Conservation (phyloP, 169 alveolate genomes). For the Blepharisma undulans region DNA sequence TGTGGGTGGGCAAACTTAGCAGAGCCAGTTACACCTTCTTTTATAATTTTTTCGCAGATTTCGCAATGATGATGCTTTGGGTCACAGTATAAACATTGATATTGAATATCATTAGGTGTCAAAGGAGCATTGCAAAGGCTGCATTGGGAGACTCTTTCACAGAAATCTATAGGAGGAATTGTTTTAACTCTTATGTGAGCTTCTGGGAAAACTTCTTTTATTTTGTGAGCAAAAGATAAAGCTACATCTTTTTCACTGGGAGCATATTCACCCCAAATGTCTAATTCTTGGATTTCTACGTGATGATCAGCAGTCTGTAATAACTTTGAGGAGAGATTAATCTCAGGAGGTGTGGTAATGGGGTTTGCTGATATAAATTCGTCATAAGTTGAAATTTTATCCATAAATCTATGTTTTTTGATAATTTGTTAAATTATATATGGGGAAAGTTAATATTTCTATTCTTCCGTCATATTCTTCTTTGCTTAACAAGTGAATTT, state of each 20-base stretch:
- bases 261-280: not conserved
- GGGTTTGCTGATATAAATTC: too few relatives aligned
- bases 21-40: conserved; percentile 10
- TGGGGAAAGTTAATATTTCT: not conserved
- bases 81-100: not conserved
- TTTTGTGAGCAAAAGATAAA: too few relatives aligned
- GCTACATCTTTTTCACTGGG: not conserved
- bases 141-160: not conserved
- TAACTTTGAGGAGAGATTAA: too few relatives aligned
- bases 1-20: conserved; percentile 28
- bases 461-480: not conserved
- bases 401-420: too few relatives aligned
- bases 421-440: too few relatives aligned
- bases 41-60: not conserved
- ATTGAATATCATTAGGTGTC: not conserved
- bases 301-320: too few relatives aligned
- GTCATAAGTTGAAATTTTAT: too few relatives aligned
- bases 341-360: too few relatives aligned
- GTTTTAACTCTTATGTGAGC: too few relatives aligned
- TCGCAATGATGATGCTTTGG: conserved; percentile 26
- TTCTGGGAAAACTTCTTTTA: too few relatives aligned
- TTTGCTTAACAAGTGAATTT: not conserved
- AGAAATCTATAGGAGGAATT: too few relatives aligned
- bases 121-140: not conserved
- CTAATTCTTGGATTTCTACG: too few relatives aligned